These are phyloP conservation scores for Nissolia schottii DNA, from an alignment of 306 rosid species.

Conservation along the genomic window DNA sequence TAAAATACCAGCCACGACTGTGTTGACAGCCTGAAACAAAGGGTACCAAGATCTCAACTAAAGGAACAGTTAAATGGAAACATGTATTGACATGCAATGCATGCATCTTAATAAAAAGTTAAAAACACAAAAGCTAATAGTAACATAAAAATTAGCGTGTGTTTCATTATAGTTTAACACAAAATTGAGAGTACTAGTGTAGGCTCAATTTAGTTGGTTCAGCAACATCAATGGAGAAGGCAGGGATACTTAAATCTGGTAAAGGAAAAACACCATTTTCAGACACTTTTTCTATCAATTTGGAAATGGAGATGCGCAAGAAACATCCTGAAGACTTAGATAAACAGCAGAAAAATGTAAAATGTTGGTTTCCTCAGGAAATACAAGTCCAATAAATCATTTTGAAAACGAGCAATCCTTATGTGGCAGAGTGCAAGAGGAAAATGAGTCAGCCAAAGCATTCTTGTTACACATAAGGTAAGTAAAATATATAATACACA, in stretches of 20 bases:
- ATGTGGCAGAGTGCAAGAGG: neutral
- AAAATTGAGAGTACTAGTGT: neutral
- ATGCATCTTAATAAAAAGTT: neutral
- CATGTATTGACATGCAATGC: neutral
- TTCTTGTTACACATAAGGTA: neutral
- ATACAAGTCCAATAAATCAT: neutral
- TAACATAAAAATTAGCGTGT: neutral
- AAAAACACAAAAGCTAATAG: neutral
- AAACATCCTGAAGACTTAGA: neutral
- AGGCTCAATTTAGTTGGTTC: neutral
- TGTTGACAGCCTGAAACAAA: slow-evolving; percentile 77
- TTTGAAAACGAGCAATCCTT: neutral
- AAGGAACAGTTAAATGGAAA: slow-evolving; percentile 12
- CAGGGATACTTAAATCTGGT: neutral
- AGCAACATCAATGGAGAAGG: neutral
- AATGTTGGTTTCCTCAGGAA: neutral
- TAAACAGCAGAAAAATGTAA: neutral
- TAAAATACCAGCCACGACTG: slow-evolving; percentile 93
- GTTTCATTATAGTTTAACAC: neutral
- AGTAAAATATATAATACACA: neutral
- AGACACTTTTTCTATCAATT: neutral
- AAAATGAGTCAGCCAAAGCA: neutral
- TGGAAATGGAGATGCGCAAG: neutral
- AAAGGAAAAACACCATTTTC: neutral
- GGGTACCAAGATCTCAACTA: slow-evolving; percentile 19